Evolutionary conservation across 176 grass and related monocot species (phyloP).

Genomic region (Paspalum notatum): DNA sequence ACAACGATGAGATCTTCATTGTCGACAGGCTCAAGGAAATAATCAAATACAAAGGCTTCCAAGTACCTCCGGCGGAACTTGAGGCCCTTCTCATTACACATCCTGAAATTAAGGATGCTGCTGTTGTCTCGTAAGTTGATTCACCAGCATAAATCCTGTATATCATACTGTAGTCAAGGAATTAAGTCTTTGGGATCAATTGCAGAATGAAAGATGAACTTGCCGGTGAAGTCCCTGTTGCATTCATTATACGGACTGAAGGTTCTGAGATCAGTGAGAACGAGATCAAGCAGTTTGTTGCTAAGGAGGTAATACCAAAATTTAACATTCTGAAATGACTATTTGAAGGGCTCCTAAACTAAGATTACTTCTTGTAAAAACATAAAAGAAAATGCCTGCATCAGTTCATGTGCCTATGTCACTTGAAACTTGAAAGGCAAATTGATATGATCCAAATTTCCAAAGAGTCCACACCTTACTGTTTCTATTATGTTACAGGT

Average conservation of each 20-base stretch:
- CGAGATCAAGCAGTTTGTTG: constrained; percentile 86
- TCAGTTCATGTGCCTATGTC: neutral
- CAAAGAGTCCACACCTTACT: neutral
- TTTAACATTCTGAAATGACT: neutral
- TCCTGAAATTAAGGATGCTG: constrained; percentile 77
- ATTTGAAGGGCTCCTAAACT: neutral
- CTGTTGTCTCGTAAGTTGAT: constrained; percentile 81
- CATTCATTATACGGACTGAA: constrained; percentile 78
- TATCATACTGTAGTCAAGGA: neutral
- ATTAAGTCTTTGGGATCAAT: constrained; percentile 19
- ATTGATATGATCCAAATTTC: neutral
- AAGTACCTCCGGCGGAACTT: constrained; percentile 90
- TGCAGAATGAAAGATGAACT: constrained; percentile 88
- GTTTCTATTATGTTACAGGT: constrained; percentile 48
- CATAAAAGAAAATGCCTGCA: neutral
- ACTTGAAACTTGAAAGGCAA: neutral
- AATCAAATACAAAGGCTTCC: constrained; percentile 96
- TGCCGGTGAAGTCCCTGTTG: constrained; percentile 83
- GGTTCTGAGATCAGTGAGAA: constrained; percentile 76
- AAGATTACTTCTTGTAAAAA: neutral
- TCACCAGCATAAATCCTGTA: neutral
- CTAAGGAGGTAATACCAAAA: constrained; percentile 67
- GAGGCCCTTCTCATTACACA: constrained; percentile 89
- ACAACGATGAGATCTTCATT: constrained; percentile 90
- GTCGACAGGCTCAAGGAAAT: constrained; percentile 97